Conservation (phyloP, 805 yeast species). For the Starmerella bacillaris region DNA sequence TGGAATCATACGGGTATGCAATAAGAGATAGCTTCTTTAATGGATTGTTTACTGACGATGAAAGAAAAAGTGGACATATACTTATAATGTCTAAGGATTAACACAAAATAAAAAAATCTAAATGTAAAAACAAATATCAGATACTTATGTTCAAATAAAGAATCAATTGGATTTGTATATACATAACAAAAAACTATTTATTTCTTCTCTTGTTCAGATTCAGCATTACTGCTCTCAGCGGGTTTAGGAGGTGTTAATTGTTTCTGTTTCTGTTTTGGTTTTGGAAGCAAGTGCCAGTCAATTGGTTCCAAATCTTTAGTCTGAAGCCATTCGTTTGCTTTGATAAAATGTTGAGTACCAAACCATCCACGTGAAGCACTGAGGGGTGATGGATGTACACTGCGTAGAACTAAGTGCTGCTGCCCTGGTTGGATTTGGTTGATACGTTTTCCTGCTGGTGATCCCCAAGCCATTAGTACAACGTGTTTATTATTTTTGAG, state of each 20-base stretch:
- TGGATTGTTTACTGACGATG: conserved; percentile 71
- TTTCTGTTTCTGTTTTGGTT: conserved; percentile 1
- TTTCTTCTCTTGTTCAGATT: background rate
- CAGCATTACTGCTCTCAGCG: too few relatives aligned
- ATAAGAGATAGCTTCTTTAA: conserved; percentile 48
- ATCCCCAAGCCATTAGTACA: conserved; percentile 68
- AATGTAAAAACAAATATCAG: too few relatives aligned
- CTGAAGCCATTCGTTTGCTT: conserved; percentile 61
- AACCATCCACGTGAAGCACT: conserved; percentile 82
- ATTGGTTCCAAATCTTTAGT: conserved; percentile 32
- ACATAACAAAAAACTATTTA: too few relatives aligned
- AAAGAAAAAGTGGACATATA: conserved; percentile 60
- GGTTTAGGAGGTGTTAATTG: too few relatives aligned
- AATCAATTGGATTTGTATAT: background rate
- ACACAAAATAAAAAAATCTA: too few relatives aligned
- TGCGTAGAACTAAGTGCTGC: conserved; percentile 34
- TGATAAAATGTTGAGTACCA: conserved; percentile 51
- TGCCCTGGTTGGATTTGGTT: conserved; percentile 24
- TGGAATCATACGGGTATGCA: conserved; percentile 22
- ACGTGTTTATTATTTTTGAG: conserved; percentile 27
- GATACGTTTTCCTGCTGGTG: conserved; percentile 50
- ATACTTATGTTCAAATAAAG: background rate
- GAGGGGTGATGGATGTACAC: conserved; percentile 91
- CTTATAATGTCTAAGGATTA: conserved; percentile 33
- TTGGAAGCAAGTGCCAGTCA: conserved; percentile 41